A percentile compares a stretch with the other conserved stretches of the same genome.
Evolutionary conservation across 129 eudicot species (phyloP).

Genomic region (Flaveria ramosissima): DNA sequence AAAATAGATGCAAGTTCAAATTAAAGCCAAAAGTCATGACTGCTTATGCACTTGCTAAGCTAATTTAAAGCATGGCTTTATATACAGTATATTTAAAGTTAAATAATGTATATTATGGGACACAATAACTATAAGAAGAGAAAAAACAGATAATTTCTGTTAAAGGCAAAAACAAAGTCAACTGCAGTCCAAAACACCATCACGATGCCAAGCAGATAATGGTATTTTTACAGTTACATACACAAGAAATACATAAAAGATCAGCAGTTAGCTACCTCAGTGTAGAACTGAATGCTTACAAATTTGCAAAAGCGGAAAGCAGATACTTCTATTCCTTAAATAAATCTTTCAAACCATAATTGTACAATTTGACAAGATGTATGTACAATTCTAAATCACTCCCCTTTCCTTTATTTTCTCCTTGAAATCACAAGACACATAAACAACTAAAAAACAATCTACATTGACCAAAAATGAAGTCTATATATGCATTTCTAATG

Average conservation of each 20-base stretch:
- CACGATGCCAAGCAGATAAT: neutral
- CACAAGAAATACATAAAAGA: neutral
- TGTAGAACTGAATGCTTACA: neutral
- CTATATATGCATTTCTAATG: conserved; percentile 5
- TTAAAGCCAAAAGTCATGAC: neutral
- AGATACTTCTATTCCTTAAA: neutral
- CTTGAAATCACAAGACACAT: conserved; percentile 12
- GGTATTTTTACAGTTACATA: neutral
- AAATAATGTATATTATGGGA: neutral
- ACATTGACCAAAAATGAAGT: conserved; percentile 9
- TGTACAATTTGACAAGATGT: conserved; percentile 7
- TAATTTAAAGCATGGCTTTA: neutral
- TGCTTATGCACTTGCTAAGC: conserved; percentile 11
- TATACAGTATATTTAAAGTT: neutral
- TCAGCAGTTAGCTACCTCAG: conserved; percentile 12
- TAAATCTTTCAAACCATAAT: conserved; percentile 7
- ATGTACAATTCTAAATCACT: neutral
- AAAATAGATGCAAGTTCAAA: neutral
- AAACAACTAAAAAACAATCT: neutral
- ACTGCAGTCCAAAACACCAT: neutral
- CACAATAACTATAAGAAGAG: neutral
- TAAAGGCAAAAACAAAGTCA: conserved; percentile 4
- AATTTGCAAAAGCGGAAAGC: neutral
- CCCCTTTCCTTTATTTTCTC: neutral
- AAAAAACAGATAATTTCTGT: neutral